These are phyloP conservation scores for Albatrellus ellisii DNA, from an alignment of 768 basidiomycete genomes.

Conservation along the genomic window DNA sequence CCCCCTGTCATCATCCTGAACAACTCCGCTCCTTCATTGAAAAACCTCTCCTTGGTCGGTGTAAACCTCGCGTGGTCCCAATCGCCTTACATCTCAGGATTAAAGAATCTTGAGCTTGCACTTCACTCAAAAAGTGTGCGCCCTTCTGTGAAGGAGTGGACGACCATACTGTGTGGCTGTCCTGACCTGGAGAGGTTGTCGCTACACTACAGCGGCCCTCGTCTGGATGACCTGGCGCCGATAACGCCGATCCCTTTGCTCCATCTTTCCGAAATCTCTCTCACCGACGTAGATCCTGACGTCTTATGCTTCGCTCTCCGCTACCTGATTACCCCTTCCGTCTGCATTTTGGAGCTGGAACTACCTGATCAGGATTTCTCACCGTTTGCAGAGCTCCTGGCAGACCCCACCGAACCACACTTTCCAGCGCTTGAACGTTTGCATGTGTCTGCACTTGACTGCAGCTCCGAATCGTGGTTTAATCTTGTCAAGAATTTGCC, in stretches of 20 bases:
- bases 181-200: conserved; percentile 33
- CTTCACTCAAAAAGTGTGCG: conserved; percentile 48
- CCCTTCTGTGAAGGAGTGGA: conserved; percentile 41
- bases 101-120: conserved; percentile 42
- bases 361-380: conserved; percentile 42
- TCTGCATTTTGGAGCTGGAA: conserved; percentile 33
- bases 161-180: conserved; percentile 35
- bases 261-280: conserved; percentile 30
- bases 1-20: conserved; percentile 45
- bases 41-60: conserved; percentile 47
- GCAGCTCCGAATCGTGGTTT: conserved; percentile 15
- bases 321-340: conserved; percentile 31
- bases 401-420: conserved; percentile 5
- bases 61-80: conserved; percentile 50
- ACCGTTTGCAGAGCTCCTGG: conserved; percentile 22
- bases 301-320: conserved; percentile 35
- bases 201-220: conserved; percentile 49
- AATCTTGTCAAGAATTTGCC: conserved; percentile 11
- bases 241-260: conserved; percentile 21
- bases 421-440: conserved; percentile 18
- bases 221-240: conserved; percentile 16
- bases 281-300: conserved; percentile 44
- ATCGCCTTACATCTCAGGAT: conserved; percentile 33
- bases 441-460: conserved; percentile 16
- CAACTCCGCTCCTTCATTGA: conserved; percentile 36